A percentile compares a stretch with the other conserved stretches of the same genome.
Conservation (phyloP, 1,284 basidiomycete species). For the Sporisorium reilianum region DNA sequence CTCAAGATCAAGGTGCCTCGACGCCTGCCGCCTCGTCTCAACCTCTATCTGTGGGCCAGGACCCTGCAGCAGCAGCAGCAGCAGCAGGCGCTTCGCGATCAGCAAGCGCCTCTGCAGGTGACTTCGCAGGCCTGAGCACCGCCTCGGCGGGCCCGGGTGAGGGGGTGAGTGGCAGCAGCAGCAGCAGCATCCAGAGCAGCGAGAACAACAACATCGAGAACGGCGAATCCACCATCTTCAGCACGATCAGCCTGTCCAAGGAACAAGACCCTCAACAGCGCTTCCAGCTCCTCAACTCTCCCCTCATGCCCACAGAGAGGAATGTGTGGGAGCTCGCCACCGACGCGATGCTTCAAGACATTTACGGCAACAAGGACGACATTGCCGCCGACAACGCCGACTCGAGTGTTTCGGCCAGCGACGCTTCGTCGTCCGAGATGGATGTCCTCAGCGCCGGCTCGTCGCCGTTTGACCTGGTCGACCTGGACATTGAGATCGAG, state of each 20-base stretch:
- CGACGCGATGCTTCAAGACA: slow-evolving; percentile 48
- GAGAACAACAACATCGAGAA: slow-evolving; percentile 3
- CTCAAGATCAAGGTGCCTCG: slow-evolving; percentile 50
- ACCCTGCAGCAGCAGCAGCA: slow-evolving; percentile 37
- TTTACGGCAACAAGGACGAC: slow-evolving; percentile 27
- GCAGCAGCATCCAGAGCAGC: slow-evolving; percentile 6
- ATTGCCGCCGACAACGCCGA: slow-evolving; percentile 5
- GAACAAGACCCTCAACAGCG: slow-evolving; percentile 20
- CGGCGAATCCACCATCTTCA: slow-evolving; percentile 23
- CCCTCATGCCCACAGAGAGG: slow-evolving; percentile 34
- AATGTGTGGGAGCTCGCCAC: slow-evolving; percentile 48
- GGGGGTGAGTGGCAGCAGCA: slow-evolving; percentile 21
- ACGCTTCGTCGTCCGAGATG: slow-evolving; percentile 14
- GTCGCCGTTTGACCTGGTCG: slow-evolving; percentile 50
- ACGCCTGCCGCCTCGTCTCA: slow-evolving; percentile 44
- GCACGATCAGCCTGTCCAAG: slow-evolving; percentile 37
- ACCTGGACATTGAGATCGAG: slow-evolving; percentile 53
- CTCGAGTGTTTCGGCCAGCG: slow-evolving; percentile 13
- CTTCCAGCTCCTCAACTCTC: slow-evolving; percentile 43
- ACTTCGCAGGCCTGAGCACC: slow-evolving; percentile 44
- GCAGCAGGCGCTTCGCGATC: slow-evolving; percentile 36
- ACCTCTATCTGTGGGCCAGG: slow-evolving; percentile 47
- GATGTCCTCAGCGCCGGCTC: slow-evolving; percentile 31
- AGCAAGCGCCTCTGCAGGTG: slow-evolving; percentile 38
- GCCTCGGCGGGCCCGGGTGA: slow-evolving; percentile 18